Evolutionary conservation across 2,329 filamentous ascomycete species (phyloP).

Genomic region (Phialophora tarda): DNA sequence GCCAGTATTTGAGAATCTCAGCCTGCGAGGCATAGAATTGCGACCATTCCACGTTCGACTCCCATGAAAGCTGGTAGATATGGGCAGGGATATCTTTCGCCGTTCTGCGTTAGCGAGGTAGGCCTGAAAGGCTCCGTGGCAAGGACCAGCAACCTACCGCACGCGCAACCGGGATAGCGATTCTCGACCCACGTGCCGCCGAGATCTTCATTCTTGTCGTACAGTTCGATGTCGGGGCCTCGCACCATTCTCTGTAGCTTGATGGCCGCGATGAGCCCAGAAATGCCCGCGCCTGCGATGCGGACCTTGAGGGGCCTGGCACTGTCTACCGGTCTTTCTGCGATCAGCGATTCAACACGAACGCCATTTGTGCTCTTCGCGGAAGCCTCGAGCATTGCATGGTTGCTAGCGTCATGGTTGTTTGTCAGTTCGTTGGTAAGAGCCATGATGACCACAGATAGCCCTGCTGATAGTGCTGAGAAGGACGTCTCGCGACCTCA

Average conservation of each 20-base stretch:
- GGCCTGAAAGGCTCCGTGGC: background rate
- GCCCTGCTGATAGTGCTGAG: background rate
- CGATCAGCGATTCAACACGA: background rate
- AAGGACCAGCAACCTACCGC: conserved; percentile 4
- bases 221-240: conserved; percentile 37
- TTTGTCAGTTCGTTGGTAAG: background rate
- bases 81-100: conserved; percentile 6
- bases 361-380: background rate
- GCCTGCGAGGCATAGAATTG: conserved; percentile 69
- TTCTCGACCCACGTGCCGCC: conserved; percentile 45
- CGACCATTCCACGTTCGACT: conserved; percentile 71
- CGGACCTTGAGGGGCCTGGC: conserved; percentile 21
- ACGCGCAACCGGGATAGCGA: conserved; percentile 36
- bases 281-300: conserved; percentile 49
- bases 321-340: conserved; percentile 3
- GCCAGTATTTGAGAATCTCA: conserved; percentile 73
- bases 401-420: background rate
- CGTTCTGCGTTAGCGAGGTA: background rate
- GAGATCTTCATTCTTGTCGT: conserved; percentile 41
- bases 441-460: background rate
- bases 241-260: conserved; percentile 28
- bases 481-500: background rate
- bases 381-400: background rate
- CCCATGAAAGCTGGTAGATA: conserved; percentile 33
- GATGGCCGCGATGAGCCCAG: conserved; percentile 48